phyloP scores from a whole-genome alignment of 805 yeast species.

The Saturnispora zaruensis region DNA sequence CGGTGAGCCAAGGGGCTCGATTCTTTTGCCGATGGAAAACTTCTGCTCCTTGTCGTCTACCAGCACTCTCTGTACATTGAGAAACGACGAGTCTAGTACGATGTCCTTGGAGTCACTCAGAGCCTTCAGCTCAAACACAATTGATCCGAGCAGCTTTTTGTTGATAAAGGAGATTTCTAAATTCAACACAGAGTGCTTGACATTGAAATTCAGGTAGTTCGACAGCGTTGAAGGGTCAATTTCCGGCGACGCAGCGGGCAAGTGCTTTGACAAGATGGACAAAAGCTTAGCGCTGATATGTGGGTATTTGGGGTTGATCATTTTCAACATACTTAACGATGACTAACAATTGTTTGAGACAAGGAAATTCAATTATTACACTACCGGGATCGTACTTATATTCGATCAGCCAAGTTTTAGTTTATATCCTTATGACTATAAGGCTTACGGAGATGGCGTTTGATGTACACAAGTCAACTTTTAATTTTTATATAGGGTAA shows the following conservation, averaged over 20 bases:
- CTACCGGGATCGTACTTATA: no score
- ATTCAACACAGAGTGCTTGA: slow-evolving; percentile 44
- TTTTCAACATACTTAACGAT: neutral
- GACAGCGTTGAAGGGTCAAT: slow-evolving; percentile 74
- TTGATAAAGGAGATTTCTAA: slow-evolving; percentile 48
- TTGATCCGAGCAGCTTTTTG: slow-evolving; percentile 46
- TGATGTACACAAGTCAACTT: neutral
- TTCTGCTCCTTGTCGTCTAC: slow-evolving; percentile 32
- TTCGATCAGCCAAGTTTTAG: no score
- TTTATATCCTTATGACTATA: neutral
- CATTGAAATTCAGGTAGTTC: slow-evolving; percentile 48
- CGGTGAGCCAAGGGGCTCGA: slow-evolving; percentile 54
- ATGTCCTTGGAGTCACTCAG: slow-evolving; percentile 29
- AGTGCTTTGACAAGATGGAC: slow-evolving; percentile 23
- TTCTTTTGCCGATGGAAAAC: slow-evolving; percentile 32
- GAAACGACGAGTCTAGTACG: slow-evolving; percentile 61
- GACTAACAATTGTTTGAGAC: neutral
- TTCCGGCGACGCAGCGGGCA: slow-evolving; percentile 41
- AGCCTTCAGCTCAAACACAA: slow-evolving; percentile 36
- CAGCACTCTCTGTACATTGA: slow-evolving; percentile 37
- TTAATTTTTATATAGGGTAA: neutral
- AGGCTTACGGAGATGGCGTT: neutral
- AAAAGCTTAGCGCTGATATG: slow-evolving; percentile 21
- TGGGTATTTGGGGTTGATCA: slow-evolving; percentile 16
- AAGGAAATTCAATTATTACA: neutral